Evolutionary conservation across 2,329 filamentous ascomycete species (phyloP).

Genomic region (Colletotrichum sp.): DNA sequence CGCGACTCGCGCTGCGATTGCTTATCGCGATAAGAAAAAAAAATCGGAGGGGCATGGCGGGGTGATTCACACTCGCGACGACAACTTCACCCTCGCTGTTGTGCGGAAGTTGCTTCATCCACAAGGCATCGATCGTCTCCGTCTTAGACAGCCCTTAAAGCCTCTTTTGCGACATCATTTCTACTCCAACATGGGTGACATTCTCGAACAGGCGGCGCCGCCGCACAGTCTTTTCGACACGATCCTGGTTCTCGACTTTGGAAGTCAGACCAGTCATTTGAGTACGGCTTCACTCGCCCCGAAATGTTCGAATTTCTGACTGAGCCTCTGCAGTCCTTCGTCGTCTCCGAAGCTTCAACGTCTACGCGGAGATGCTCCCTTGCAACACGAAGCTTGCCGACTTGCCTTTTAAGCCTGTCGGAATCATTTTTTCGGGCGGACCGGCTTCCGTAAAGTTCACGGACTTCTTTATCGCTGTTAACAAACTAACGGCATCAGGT

Average conservation of each 20-base stretch:
- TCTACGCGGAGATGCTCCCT: conserved; percentile 88
- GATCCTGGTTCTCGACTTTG: conserved; percentile 76
- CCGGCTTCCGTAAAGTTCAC: neutral
- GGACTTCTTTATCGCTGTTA: neutral
- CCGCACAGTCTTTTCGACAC: conserved; percentile 53
- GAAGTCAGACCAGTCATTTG: conserved; percentile 19
- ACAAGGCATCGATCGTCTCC: neutral
- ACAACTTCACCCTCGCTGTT: neutral
- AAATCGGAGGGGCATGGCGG: neutral
- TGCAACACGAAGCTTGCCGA: conserved; percentile 84
- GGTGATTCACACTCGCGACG: neutral
- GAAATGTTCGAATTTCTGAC: conserved; percentile 57
- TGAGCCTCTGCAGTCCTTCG: conserved; percentile 54
- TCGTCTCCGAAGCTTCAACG: conserved; percentile 76
- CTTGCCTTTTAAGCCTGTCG: conserved; percentile 79
- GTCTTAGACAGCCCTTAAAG: accelerated
- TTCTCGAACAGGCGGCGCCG: conserved; percentile 27
- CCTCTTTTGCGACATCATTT: neutral
- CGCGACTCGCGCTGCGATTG: neutral
- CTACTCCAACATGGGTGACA: neutral
- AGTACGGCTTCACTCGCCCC: conserved; percentile 63
- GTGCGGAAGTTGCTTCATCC: neutral
- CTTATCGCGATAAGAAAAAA: neutral
- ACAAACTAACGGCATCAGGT: neutral
- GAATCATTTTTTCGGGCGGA: conserved; percentile 67